A percentile compares a stretch with the other conserved stretches of the same genome.
phyloP scores from a whole-genome alignment of 345 rosid genomes.

The Linum trigynum region DNA sequence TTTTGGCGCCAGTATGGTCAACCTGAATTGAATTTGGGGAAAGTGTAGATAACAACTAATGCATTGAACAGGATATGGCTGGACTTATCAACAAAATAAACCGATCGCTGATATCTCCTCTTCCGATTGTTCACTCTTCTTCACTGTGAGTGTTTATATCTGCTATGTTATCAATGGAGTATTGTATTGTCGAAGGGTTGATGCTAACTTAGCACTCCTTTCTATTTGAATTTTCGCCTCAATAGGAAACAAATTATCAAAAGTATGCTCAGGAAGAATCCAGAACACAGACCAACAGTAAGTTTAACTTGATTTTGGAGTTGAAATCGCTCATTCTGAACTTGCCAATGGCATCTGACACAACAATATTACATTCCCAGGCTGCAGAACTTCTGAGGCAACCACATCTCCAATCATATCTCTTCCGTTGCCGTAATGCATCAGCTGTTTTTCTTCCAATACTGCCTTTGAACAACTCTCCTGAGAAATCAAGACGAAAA shows the following conservation, averaged over 20 bases:
- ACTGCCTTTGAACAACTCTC: conserved; percentile 29
- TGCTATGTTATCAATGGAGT: neutral
- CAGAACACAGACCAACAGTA: conserved; percentile 96
- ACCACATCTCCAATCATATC: conserved; percentile 71
- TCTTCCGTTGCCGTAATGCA: conserved; percentile 51
- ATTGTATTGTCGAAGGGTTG: neutral
- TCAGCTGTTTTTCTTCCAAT: conserved; percentile 79
- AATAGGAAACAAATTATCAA: conserved; percentile 82
- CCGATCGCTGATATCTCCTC: conserved; percentile 90
- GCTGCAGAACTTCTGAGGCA: conserved; percentile 82
- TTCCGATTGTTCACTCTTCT: conserved; percentile 85
- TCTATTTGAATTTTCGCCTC: conserved; percentile 12
- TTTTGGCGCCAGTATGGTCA: neutral
- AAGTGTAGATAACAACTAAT: no score
- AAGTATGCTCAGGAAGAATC: conserved; percentile 97
- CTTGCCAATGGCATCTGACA: neutral
- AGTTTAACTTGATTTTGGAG: conserved; percentile 28
- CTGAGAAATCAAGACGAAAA: conserved; percentile 54
- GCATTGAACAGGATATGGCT: conserved; percentile 78
- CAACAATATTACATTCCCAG: conserved; percentile 23
- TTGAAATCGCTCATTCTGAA: neutral
- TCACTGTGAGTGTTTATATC: conserved; percentile 60
- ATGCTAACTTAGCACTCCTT: neutral
- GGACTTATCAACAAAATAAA: conserved; percentile 95
- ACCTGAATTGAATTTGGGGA: neutral